phyloP scores from a whole-genome alignment of 495 filamentous ascomycete genomes.

The Tuber aestivum region DNA sequence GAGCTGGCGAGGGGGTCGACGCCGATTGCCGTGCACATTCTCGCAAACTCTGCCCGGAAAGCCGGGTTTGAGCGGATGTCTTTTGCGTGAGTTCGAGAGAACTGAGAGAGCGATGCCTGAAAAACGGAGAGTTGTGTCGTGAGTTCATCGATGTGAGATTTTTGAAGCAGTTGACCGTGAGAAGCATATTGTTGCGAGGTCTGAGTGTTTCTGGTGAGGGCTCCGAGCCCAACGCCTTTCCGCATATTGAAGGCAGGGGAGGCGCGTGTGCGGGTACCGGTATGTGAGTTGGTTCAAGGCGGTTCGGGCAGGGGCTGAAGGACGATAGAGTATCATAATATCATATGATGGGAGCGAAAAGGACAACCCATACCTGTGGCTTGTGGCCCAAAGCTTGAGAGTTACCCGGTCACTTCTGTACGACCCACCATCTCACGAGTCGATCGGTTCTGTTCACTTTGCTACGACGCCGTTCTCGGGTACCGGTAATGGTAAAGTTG shows the following conservation, averaged over 20 bases:
- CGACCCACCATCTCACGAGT: background rate
- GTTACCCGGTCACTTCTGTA: background rate
- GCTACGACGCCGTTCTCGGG: background rate
- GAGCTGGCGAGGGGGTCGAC: slow-evolving; percentile 85
- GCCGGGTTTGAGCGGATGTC: slow-evolving; percentile 91
- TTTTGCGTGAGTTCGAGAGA: slow-evolving; percentile 86
- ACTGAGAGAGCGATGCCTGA: slow-evolving; percentile 85
- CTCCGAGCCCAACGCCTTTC: slow-evolving; percentile 80
- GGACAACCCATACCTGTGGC: background rate
- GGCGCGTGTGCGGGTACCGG: slow-evolving; percentile 1
- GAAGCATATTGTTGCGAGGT: slow-evolving; percentile 76
- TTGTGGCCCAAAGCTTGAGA: background rate
- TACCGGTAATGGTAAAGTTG: background rate
- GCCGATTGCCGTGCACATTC: slow-evolving; percentile 95
- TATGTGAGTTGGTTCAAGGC: background rate
- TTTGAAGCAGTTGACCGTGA: slow-evolving; percentile 79
- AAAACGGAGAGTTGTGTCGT: slow-evolving; percentile 92
- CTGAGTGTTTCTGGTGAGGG: slow-evolving; percentile 77
- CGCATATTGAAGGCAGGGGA: slow-evolving; percentile 49
- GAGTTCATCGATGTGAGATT: slow-evolving; percentile 71
- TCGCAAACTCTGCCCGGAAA: slow-evolving; percentile 93
- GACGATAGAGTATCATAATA: background rate
- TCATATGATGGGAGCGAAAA: background rate
- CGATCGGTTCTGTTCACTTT: background rate
- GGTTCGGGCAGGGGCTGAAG: background rate